Evolutionary conservation across 2,329 filamentous ascomycete species (phyloP).

Genomic region (Cercospora sesami): DNA sequence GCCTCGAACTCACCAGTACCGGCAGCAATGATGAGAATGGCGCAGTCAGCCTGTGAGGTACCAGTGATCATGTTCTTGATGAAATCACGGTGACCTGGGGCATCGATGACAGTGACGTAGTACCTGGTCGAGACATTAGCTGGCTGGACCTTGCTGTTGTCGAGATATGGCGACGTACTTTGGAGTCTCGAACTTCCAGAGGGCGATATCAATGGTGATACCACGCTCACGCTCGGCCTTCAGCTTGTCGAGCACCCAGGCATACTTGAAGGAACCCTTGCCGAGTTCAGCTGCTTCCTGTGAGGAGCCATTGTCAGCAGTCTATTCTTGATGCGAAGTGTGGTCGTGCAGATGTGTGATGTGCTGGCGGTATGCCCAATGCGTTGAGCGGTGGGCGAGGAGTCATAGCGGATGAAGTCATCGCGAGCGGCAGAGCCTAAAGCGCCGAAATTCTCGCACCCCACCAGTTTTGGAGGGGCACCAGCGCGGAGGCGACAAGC

Average conservation of each 20-base stretch:
- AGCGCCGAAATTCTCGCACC: constrained; percentile 30
- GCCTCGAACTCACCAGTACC: constrained; percentile 99
- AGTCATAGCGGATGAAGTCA: constrained; percentile 23
- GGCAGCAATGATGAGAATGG: constrained; percentile 99
- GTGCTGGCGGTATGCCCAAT: constrained; percentile 6
- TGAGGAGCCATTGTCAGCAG: constrained; percentile 40
- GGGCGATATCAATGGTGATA: constrained; percentile 99
- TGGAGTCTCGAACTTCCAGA: constrained; percentile 99
- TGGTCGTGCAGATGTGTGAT: not conserved
- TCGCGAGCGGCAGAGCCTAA: constrained; percentile 22
- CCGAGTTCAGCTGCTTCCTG: constrained; percentile 98
- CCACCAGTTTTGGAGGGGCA: constrained; percentile 30
- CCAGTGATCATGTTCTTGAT: constrained; percentile 99
- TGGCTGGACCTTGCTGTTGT: not conserved
- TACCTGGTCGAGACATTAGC: constrained; percentile 4
- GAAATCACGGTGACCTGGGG: constrained; percentile 99
- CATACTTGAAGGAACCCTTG: constrained; percentile 99
- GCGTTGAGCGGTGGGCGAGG: constrained; percentile 10
- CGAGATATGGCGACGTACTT: constrained; percentile 63
- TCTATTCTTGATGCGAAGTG: not conserved
- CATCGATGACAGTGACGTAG: constrained; percentile 58
- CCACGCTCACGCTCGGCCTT: constrained; percentile 99
- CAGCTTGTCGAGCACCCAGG: constrained; percentile 99
- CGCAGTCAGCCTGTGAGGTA: constrained; percentile 99
- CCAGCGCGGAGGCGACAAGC: constrained; percentile 22